Conservation (phyloP, 2,329 filamentous ascomycete genomes). For the Sporothrix pallida region DNA sequence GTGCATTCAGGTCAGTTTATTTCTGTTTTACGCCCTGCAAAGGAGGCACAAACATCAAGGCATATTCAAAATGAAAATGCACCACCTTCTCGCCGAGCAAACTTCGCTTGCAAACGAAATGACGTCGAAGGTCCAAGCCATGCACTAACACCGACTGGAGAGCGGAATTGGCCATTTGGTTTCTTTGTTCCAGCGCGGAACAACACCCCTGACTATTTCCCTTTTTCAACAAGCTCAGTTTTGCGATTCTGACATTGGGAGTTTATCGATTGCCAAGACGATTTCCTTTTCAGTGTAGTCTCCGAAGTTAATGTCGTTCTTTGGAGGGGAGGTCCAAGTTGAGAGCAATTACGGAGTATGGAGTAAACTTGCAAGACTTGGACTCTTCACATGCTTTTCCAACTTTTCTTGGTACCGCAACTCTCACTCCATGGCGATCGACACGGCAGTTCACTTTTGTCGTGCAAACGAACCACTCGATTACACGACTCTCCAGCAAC, state of each 20-base stretch:
- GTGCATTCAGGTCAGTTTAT: not conserved
- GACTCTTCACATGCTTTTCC: slow-evolving; percentile 6
- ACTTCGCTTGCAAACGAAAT: not conserved
- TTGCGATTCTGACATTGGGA: not conserved
- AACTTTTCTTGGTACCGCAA: not conserved
- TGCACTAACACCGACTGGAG: not conserved
- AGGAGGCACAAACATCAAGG: not conserved
- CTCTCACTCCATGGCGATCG: not conserved
- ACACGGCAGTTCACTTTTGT: slow-evolving; percentile 17
- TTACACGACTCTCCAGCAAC: not conserved
- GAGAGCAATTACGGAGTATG: not conserved
- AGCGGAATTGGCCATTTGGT: not conserved
- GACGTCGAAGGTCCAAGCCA: slow-evolving; percentile 13
- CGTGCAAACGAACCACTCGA: not conserved
- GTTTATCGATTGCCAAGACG: not conserved
- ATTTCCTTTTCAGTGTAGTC: slow-evolving; percentile 7
- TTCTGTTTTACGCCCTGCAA: not conserved
- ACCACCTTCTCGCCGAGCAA: not conserved
- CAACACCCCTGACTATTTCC: not conserved
- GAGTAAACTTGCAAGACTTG: too few relatives aligned
- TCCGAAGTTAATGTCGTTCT: not conserved
- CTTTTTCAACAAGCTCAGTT: not conserved
- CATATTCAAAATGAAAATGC: not conserved
- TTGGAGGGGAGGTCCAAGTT: not conserved
- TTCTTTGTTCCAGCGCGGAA: slow-evolving; percentile 8